phyloP scores from a whole-genome alignment of 306 rosid species.

The Abrus pulchellus region DNA sequence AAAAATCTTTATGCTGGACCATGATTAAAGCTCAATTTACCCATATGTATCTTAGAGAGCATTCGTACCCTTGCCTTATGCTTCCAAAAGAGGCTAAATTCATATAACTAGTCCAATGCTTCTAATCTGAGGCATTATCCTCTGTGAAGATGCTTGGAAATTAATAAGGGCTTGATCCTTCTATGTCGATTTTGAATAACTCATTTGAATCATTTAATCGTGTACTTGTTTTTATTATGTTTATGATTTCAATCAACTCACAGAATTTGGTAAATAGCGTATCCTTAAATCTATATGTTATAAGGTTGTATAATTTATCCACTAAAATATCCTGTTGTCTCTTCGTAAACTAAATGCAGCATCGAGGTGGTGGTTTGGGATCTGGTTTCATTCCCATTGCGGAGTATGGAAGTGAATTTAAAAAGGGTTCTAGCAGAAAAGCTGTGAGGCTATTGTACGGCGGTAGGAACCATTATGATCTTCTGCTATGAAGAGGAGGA shows the following conservation, averaged over 20 bases:
- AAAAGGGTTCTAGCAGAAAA: constrained; percentile 61
- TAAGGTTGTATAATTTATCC: constrained; percentile 21
- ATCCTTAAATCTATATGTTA: background rate
- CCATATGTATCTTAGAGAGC: background rate
- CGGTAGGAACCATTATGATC: constrained; percentile 94
- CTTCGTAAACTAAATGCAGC: constrained; percentile 67
- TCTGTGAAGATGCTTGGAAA: background rate
- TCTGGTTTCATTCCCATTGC: constrained; percentile 89
- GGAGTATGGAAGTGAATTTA: constrained; percentile 90
- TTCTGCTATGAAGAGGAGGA: constrained; percentile 65
- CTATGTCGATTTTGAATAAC: constrained; percentile 4
- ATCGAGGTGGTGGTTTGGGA: constrained; percentile 68
- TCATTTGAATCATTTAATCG: background rate
- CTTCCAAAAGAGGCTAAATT: constrained; percentile 29
- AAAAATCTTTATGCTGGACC: background rate
- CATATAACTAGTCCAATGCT: background rate
- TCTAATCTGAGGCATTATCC: background rate
- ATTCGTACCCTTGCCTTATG: constrained; percentile 20
- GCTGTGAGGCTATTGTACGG: constrained; percentile 83
- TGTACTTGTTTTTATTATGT: background rate
- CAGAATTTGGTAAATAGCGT: constrained; percentile 4
- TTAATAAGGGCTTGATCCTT: constrained; percentile 4
- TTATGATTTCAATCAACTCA: constrained; percentile 7
- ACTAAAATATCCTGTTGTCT: constrained; percentile 28
- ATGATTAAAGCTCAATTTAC: background rate